Evolutionary conservation across 768 basidiomycete species (phyloP).

Genomic region (Stropharia rugosoannulata): DNA sequence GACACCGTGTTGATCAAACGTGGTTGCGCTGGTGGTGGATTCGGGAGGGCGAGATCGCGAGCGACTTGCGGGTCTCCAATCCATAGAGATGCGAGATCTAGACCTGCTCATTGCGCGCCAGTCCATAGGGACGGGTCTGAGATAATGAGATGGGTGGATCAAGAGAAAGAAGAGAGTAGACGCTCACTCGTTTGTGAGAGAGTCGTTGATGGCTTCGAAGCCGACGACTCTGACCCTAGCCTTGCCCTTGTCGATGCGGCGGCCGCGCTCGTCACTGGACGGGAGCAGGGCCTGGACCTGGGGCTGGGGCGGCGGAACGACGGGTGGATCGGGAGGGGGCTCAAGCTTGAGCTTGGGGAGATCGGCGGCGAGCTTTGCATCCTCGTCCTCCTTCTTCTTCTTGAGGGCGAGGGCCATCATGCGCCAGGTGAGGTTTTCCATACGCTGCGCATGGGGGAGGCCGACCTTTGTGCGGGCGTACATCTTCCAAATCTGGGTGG

Average conservation of each 20-base stretch:
- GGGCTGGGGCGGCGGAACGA: constrained; percentile 9
- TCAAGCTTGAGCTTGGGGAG: constrained; percentile 7
- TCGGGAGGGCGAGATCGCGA: constrained; percentile 78
- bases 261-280: constrained; percentile 56
- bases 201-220: constrained; percentile 75
- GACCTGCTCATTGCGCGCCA: constrained; percentile 93
- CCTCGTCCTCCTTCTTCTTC: constrained; percentile 81
- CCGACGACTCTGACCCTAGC: constrained; percentile 75
- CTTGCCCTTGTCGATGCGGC: constrained; percentile 81
- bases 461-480: constrained; percentile 88
- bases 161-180: constrained; percentile 21
- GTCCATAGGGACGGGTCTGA: constrained; percentile 76
- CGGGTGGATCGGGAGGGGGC: not conserved
- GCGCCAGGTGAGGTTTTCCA: constrained; percentile 98
- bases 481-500: constrained; percentile 97
- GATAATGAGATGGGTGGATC: constrained; percentile 8
- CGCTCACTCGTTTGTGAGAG: constrained; percentile 67
- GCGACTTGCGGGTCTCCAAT: constrained; percentile 80
- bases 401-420: constrained; percentile 97
- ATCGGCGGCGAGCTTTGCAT: constrained; percentile 25
- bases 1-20: constrained; percentile 46
- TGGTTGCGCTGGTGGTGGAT: constrained; percentile 41
- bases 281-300: constrained; percentile 10
- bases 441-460: constrained; percentile 88
- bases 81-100: constrained; percentile 87